Evolutionary conservation across 1,284 basidiomycete genomes (phyloP), one percentile per base, ranked within the genome.

Genomic region (Athelia psychrophila): DNA sequence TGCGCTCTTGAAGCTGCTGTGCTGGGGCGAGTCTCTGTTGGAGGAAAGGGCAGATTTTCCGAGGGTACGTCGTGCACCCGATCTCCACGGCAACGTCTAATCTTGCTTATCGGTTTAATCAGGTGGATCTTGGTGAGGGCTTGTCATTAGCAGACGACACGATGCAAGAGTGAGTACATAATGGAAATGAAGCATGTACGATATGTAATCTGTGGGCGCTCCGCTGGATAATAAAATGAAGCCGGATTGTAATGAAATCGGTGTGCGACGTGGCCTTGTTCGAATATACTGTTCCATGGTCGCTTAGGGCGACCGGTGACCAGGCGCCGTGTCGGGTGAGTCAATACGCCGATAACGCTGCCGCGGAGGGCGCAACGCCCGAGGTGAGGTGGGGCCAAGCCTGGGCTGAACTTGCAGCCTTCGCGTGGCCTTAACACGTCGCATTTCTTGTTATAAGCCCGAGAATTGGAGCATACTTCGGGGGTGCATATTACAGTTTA

Each of bases 1-100:
- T 15, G 87, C 85, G n/a, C 68, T 99, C 59, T 73, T 98, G 65
- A 86, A 89, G 68, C 75, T 98, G 62, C 77, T 96, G 62, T 83
- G 79, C 36, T 98, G 93, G 91, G 95, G 94, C 2, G 94, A 98
- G 71, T 78, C 78, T 48, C 74, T 91, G 74, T 70, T 98, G 56
- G 80, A 81, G 48, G 86, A 91, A 60, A 79, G 80, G 53, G 85
- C 83, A 1, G 87, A 88, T 32, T 89, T 89, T 71, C 88, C 88
- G 8, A 84, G 82, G 78, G 82, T 86, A 60, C 44, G 71, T 47
- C 20, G n/a, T n/a, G n/a, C n/a, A n/a, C n/a, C n/a, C n/a, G 30
- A 50, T 23, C 48, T 12, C 12, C 12, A 18, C 33, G 12, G 33
- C 33, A 12, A 35, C 18, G 12, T n/a, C n/a, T n/a, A n/a, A n/a